phyloP scores from a whole-genome alignment of 2,329 filamentous ascomycete species.

The Trichoderma endophyticum region DNA sequence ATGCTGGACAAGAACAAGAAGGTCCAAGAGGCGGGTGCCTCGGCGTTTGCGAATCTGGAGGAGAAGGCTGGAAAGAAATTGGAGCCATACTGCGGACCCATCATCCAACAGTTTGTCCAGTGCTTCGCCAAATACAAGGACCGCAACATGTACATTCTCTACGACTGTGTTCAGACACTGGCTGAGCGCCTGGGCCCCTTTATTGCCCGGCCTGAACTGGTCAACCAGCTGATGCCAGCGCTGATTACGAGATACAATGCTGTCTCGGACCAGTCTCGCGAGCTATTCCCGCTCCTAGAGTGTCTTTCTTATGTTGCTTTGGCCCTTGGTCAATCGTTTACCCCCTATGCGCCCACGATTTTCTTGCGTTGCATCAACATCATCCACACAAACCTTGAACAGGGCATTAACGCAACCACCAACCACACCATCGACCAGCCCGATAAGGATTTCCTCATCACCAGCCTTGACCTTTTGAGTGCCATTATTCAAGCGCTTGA shows the following conservation, averaged over 20 bases:
- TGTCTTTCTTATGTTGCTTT: constrained; percentile 92
- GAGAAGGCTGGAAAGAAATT: constrained; percentile 83
- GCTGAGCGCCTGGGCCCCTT: constrained; percentile 85
- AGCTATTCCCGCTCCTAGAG: constrained; percentile 93
- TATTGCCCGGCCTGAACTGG: constrained; percentile 76
- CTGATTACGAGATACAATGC: constrained; percentile 84
- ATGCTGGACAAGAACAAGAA: constrained; percentile 99
- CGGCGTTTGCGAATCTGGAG: constrained; percentile 92
- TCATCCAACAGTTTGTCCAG: constrained; percentile 84
- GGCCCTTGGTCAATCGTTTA: constrained; percentile 77
- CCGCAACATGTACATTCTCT: constrained; percentile 97
- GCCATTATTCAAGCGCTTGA: constrained; percentile 89
- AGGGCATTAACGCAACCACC: constrained; percentile 65
- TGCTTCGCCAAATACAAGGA: constrained; percentile 98
- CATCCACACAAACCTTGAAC: constrained; percentile 86
- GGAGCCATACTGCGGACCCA: constrained; percentile 82
- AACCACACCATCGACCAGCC: constrained; percentile 71
- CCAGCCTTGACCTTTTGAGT: constrained; percentile 88
- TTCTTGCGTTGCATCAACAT: constrained; percentile 87
- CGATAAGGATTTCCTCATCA: constrained; percentile 96
- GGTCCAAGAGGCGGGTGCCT: constrained; percentile 93
- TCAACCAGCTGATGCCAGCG: constrained; percentile 85
- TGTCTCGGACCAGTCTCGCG: constrained; percentile 82
- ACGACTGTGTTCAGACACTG: constrained; percentile 96
- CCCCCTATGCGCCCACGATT: constrained; percentile 80